Evolutionary conservation across 2,329 filamentous ascomycete genomes (phyloP).

Genomic region (Bertia moriformis): DNA sequence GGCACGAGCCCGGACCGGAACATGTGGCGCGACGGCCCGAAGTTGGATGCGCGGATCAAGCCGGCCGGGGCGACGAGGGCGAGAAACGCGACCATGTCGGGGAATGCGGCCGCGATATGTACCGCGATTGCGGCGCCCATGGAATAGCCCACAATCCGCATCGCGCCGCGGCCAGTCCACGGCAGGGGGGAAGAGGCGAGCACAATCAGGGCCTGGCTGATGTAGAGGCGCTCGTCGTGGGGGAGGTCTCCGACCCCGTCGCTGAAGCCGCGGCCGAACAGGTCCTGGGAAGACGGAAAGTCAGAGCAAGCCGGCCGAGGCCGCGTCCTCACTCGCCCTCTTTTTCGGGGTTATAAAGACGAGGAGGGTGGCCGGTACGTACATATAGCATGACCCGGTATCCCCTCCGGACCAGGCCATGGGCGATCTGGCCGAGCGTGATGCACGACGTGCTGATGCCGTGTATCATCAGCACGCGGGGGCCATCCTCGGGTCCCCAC

Average conservation of each 20-base stretch:
- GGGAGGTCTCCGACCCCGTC: slow-evolving; percentile 50
- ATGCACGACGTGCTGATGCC: slow-evolving; percentile 75
- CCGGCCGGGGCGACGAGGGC: slow-evolving; percentile 69
- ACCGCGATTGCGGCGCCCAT: slow-evolving; percentile 68
- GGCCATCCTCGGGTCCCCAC: slow-evolving; percentile 61
- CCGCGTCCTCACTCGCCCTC: too few species aligned
- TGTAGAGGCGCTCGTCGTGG: slow-evolving; percentile 62
- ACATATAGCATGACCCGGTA: slow-evolving; percentile 71
- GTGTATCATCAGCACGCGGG: slow-evolving; percentile 65
- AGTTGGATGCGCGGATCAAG: slow-evolving; percentile 44
- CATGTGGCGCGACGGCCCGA: slow-evolving; percentile 33
- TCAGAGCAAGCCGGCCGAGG: neutral
- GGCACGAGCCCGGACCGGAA: slow-evolving; percentile 41
- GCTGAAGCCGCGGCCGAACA: slow-evolving; percentile 56
- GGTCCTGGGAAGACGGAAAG: slow-evolving; percentile 27
- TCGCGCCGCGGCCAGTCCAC: slow-evolving; percentile 44
- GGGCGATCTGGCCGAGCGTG: slow-evolving; percentile 52
- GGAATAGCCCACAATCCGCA: slow-evolving; percentile 66
- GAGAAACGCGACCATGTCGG: slow-evolving; percentile 52
- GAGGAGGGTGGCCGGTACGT: slow-evolving; percentile 18
- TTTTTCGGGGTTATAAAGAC: neutral
- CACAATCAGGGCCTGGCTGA: slow-evolving; percentile 56
- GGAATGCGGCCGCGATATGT: slow-evolving; percentile 61
- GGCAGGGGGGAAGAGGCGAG: slow-evolving; percentile 54
- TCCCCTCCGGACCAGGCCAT: slow-evolving; percentile 50